Conservation (phyloP, 2,329 filamentous ascomycete genomes). For the Phaeophleospora eucalypticola region DNA sequence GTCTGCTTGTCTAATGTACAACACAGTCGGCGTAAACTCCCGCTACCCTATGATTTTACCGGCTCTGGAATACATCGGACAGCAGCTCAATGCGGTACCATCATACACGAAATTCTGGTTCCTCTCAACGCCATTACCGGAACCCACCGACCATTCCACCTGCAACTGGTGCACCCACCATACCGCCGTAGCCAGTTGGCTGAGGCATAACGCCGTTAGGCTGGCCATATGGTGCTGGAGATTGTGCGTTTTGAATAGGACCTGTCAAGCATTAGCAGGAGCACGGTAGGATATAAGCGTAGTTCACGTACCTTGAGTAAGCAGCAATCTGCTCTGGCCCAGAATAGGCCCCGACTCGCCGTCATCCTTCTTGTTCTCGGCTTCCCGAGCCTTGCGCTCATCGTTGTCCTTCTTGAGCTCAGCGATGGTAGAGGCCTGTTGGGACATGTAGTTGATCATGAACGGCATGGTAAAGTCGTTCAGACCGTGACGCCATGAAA, state of each 20-base stretch:
- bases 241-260: constrained; percentile 55
- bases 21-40: background rate
- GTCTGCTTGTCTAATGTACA: background rate
- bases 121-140: background rate
- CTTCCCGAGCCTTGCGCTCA: constrained; percentile 70
- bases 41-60: background rate
- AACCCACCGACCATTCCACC: constrained; percentile 24
- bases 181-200: constrained; percentile 54
- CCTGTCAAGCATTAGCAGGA: no score
- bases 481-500: constrained; percentile 94
- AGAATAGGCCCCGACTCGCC: constrained; percentile 94
- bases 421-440: constrained; percentile 83
- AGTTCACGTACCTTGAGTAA: constrained; percentile 63
- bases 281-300: no score
- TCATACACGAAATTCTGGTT: background rate
- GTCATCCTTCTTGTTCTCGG: constrained; percentile 77
- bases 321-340: constrained; percentile 83
- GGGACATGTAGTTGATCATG: constrained; percentile 96
- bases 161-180: constrained; percentile 19
- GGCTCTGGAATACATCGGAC: background rate
- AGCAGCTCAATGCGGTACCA: background rate
- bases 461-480: constrained; percentile 99
- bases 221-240: constrained; percentile 59
- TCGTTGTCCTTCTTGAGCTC: constrained; percentile 92
- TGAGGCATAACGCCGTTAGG: constrained; percentile 88